phyloP scores from a whole-genome alignment of 2,329 filamentous ascomycete species.

The Beauveria pseudobassiana region DNA sequence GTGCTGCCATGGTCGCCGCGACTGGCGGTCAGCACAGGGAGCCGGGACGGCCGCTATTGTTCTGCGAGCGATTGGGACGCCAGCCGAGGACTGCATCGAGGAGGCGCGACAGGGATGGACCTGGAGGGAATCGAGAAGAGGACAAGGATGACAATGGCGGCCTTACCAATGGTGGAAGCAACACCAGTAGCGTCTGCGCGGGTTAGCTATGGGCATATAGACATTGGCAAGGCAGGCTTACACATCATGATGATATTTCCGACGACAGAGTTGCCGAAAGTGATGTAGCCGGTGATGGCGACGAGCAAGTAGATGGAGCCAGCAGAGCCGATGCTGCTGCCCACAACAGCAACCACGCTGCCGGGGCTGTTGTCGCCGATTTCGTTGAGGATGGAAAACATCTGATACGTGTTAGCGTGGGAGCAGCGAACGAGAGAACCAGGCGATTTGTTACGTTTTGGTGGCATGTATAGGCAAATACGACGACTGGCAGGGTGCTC shows the following conservation, averaged over 20 bases:
- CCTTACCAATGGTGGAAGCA: slow-evolving; percentile 84
- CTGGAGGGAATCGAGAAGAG: slow-evolving; percentile 96
- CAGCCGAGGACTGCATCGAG: slow-evolving; percentile 91
- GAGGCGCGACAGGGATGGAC: slow-evolving; percentile 95
- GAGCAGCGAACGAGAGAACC: neutral
- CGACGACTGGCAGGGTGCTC: slow-evolving; percentile 85
- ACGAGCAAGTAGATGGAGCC: slow-evolving; percentile 82
- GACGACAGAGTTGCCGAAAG: slow-evolving; percentile 80
- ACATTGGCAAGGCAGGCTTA: slow-evolving; percentile 34
- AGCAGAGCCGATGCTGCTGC: slow-evolving; percentile 80
- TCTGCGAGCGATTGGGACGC: slow-evolving; percentile 54
- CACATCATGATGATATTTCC: slow-evolving; percentile 95
- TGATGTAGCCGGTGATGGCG: slow-evolving; percentile 90
- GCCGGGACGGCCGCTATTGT: slow-evolving; percentile 29
- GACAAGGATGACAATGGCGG: slow-evolving; percentile 90
- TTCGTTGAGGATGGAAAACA: slow-evolving; percentile 98
- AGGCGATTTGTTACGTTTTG: slow-evolving; percentile 63
- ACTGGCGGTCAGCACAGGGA: slow-evolving; percentile 32
- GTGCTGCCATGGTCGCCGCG: slow-evolving; percentile 46
- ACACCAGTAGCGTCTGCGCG: slow-evolving; percentile 37
- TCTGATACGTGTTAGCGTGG: slow-evolving; percentile 45
- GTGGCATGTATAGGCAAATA: slow-evolving; percentile 99
- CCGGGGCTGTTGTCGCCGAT: slow-evolving; percentile 74
- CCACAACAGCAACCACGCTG: slow-evolving; percentile 69
- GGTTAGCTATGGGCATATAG: slow-evolving; percentile 15